These are phyloP conservation scores for Diplogelasinospora grovesii DNA, from an alignment of 495 filamentous ascomycete species.

Conservation along the genomic window DNA sequence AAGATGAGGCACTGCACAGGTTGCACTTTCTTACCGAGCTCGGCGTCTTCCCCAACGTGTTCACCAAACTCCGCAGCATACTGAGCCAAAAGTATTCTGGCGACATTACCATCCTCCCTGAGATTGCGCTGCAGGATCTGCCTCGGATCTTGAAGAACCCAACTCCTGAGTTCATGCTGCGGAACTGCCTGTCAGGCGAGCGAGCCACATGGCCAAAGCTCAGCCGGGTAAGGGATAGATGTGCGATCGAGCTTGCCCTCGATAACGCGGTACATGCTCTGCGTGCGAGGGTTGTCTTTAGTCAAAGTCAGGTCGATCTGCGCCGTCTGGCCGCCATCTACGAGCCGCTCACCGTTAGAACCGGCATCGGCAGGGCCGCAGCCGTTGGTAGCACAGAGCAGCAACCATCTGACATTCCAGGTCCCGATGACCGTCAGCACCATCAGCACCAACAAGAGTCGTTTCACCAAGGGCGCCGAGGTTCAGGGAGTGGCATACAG, in stretches of 20 bases:
- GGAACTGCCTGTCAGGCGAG: conserved; percentile 69
- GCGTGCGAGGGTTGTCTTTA: conserved; percentile 71
- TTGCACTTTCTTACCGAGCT: conserved; percentile 77
- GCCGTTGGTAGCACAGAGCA: conserved; percentile 7
- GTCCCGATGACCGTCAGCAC: neutral
- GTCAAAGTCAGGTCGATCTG: conserved; percentile 62
- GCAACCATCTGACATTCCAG: too few species aligned
- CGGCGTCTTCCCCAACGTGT: conserved; percentile 70
- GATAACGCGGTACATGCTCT: conserved; percentile 76
- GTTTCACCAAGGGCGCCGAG: conserved; percentile 12
- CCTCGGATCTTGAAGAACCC: conserved; percentile 77
- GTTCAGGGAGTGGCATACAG: conserved; percentile 23
- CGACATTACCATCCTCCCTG: conserved; percentile 91
- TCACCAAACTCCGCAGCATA: conserved; percentile 74
- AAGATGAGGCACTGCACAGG: conserved; percentile 72
- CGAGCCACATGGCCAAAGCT: conserved; percentile 87
- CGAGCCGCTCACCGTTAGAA: conserved; percentile 1
- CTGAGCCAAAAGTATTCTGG: conserved; percentile 87
- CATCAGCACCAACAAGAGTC: conserved; percentile 6
- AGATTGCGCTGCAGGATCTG: conserved; percentile 66
- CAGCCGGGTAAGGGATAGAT: conserved; percentile 71
- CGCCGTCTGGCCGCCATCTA: conserved; percentile 35
- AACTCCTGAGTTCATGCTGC: conserved; percentile 80
- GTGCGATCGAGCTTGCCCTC: conserved; percentile 78
- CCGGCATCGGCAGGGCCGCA: conserved; percentile 1